These are phyloP conservation scores for Flaveria linearis DNA, from an alignment of 129 eudicot genomes.

Conservation along the genomic window DNA sequence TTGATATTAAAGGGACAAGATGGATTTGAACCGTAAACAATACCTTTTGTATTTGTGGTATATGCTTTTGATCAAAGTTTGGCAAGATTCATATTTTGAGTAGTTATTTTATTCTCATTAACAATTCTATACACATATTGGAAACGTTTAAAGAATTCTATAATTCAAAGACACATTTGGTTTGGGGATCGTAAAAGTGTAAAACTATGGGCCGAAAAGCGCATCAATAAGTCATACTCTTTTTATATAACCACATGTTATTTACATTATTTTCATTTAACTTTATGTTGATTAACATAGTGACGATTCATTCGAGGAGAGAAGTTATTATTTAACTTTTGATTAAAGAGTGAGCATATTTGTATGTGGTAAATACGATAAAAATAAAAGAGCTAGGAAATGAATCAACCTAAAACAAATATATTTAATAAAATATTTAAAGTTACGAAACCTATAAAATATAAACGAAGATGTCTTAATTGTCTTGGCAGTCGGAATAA, in stretches of 20 bases:
- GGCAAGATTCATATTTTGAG: not conserved
- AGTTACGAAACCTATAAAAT: not conserved
- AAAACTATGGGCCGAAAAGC: not conserved
- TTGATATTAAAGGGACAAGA: not conserved
- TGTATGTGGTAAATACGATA: too few species aligned
- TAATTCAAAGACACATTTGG: not conserved
- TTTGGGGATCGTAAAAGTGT: not conserved
- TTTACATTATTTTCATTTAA: not conserved
- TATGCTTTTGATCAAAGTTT: slow-evolving; percentile 4
- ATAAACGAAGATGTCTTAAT: not conserved
- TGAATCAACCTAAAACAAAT: not conserved
- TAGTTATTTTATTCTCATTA: slow-evolving; percentile 2
- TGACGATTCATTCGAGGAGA: not conserved
- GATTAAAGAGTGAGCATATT: too few species aligned
- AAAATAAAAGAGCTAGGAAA: too few species aligned
- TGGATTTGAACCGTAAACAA: not conserved
- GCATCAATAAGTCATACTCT: not conserved
- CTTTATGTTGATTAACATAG: not conserved
- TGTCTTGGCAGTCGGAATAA: not conserved
- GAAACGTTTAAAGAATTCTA: not conserved
- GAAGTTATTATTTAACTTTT: too few species aligned
- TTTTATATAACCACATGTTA: not conserved
- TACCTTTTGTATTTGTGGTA: not conserved
- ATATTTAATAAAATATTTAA: not conserved
- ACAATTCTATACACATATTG: not conserved